Evolutionary conservation across 139 green algal genomes (phyloP).

Genomic region (Picochlorum sp.): DNA sequence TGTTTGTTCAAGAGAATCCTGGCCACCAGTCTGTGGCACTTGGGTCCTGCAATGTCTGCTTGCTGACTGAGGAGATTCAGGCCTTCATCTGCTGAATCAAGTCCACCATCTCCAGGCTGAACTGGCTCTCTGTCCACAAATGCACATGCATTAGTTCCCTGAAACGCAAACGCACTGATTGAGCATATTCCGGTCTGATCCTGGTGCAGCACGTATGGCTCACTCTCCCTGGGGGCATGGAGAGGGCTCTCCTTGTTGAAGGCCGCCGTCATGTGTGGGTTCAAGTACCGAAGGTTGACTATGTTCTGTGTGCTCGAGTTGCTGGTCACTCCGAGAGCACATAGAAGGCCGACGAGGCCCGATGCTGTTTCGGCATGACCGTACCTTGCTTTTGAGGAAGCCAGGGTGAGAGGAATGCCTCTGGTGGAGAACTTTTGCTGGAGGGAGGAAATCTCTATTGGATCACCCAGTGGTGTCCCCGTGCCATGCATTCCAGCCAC

Average conservation of each 20-base stretch:
- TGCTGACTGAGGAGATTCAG: no score
- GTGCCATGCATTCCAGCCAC: slow-evolving; percentile 14
- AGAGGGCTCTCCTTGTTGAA: no score
- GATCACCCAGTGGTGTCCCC: slow-evolving; percentile 70
- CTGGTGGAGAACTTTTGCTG: neutral
- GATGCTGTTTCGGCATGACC: slow-evolving; percentile 68
- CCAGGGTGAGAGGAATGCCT: slow-evolving; percentile 10
- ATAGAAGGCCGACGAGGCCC: slow-evolving; percentile 43
- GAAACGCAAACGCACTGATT: slow-evolving; percentile 30
- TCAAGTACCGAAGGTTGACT: neutral
- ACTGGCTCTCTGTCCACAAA: neutral
- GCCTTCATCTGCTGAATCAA: no score
- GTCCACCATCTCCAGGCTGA: no score
- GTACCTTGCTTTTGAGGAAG: slow-evolving; percentile 51
- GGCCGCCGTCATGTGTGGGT: neutral
- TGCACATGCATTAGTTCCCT: slow-evolving; percentile 46
- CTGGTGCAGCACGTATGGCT: no score
- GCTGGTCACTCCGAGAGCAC: neutral
- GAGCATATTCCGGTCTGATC: neutral
- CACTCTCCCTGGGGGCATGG: no score
- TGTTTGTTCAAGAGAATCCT: no score
- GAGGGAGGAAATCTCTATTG: slow-evolving; percentile 67
- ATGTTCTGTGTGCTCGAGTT: neutral
- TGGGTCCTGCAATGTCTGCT: no score
- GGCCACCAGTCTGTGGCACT: no score